Conservation (phyloP, 768 basidiomycete genomes). For the Suillus alpinus region DNA sequence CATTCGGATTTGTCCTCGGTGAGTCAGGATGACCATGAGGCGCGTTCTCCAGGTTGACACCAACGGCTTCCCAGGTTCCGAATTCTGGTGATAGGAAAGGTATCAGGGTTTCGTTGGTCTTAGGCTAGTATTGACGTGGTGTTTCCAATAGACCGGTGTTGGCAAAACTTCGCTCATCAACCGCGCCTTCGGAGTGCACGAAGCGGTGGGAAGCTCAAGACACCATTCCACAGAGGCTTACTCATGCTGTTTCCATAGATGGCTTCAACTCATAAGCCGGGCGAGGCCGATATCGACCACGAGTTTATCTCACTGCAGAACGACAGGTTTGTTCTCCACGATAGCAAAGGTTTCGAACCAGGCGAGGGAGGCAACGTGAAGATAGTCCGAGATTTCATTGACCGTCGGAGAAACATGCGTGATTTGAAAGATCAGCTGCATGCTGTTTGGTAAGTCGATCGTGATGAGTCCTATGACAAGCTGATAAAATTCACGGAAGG, state of each 20-base stretch:
- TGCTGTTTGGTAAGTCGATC: constrained; percentile 11
- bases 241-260: no score
- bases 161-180: constrained; percentile 1
- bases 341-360: constrained; percentile 15
- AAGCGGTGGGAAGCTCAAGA: neutral
- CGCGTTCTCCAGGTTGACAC: neutral
- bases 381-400: constrained; percentile 8
- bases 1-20: neutral
- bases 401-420: neutral
- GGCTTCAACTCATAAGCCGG: neutral
- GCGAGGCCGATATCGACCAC: constrained; percentile 10
- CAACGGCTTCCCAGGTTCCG: neutral
- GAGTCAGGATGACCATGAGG: neutral
- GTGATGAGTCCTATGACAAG: neutral
- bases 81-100: neutral
- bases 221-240: no score
- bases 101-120: neutral
- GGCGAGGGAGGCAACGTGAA: constrained; percentile 8
- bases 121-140: neutral
- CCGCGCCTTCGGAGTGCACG: neutral
- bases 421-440: constrained; percentile 9
- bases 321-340: constrained; percentile 10
- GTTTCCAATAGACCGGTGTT: constrained; percentile 15
- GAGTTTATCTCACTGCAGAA: constrained; percentile 7
- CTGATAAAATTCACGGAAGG: neutral